These are phyloP conservation scores for Onygena corvina DNA, from an alignment of 2,329 filamentous ascomycete species.

Conservation along the genomic window DNA sequence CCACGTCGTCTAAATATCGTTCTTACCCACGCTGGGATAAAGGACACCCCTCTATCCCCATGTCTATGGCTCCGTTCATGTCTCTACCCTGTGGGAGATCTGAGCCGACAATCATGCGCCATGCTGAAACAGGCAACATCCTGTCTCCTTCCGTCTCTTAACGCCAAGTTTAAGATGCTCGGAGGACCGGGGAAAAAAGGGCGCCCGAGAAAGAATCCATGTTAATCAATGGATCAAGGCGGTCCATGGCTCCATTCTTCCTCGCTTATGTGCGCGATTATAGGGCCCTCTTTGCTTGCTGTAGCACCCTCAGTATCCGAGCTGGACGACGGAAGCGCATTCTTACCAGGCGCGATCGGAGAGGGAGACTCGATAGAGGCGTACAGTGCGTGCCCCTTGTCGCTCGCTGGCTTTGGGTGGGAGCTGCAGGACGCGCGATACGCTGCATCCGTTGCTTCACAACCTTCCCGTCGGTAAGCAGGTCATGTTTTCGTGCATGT, in stretches of 20 bases:
- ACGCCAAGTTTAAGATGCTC: not conserved
- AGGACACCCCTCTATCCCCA: too few species aligned
- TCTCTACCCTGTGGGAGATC: not conserved
- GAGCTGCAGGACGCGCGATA: not conserved
- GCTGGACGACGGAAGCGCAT: not conserved
- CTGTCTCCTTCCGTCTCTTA: conserved; percentile 1
- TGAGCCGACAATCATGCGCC: not conserved
- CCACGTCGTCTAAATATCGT: too few species aligned
- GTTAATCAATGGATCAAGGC: not conserved
- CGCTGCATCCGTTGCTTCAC: not conserved
- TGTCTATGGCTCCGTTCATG: too few species aligned
- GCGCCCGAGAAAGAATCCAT: not conserved
- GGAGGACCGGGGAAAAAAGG: not conserved
- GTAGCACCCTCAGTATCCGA: not conserved
- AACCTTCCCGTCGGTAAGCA: conserved; percentile 1
- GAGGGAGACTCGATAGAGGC: not conserved
- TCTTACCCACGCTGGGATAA: too few species aligned
- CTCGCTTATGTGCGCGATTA: conserved; percentile 1
- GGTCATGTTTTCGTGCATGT: not conserved
- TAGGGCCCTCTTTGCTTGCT: too few species aligned
- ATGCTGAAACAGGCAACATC: not conserved
- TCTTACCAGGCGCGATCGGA: not conserved
- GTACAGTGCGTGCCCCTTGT: not conserved
- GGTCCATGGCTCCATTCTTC: not conserved
- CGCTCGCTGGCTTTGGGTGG: not conserved